phyloP scores from a whole-genome alignment of 441 rosid species.

The Syzygium syzygioides region DNA sequence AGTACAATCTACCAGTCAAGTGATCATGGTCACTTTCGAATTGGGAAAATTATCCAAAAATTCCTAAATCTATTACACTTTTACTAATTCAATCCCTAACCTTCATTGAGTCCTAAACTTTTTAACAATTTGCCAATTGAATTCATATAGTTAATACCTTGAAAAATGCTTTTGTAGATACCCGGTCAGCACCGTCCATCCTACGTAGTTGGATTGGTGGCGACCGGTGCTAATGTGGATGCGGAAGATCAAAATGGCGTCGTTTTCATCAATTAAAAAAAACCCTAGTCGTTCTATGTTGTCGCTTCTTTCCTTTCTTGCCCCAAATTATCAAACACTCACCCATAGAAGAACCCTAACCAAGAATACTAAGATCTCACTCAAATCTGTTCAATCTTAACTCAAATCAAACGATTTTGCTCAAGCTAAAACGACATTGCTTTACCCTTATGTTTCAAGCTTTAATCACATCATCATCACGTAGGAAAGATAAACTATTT shows the following conservation, averaged over 20 bases:
- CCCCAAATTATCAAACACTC: not conserved
- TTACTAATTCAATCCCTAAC: accelerated
- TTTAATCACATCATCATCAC: too few relatives aligned
- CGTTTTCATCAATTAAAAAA: not conserved
- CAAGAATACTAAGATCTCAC: not conserved
- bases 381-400: not conserved
- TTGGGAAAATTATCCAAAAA: not conserved
- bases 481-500: too few relatives aligned
- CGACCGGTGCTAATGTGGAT: accelerated
- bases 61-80: accelerated
- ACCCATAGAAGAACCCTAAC: not conserved
- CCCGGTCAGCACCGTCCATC: accelerated
- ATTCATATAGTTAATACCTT: too few relatives aligned
- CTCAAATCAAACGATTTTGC: too few relatives aligned
- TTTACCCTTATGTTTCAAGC: too few relatives aligned
- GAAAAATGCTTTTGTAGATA: not conserved
- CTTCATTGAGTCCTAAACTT: accelerated
- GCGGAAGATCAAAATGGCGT: not conserved
- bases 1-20: not conserved
- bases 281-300: not conserved
- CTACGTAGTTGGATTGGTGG: accelerated
- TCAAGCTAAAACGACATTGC: too few relatives aligned
- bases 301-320: not conserved
- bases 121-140: not conserved
- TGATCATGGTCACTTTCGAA: not conserved